Conservation (phyloP, 805 yeast species). For the Sporopachydermia lactativora region DNA sequence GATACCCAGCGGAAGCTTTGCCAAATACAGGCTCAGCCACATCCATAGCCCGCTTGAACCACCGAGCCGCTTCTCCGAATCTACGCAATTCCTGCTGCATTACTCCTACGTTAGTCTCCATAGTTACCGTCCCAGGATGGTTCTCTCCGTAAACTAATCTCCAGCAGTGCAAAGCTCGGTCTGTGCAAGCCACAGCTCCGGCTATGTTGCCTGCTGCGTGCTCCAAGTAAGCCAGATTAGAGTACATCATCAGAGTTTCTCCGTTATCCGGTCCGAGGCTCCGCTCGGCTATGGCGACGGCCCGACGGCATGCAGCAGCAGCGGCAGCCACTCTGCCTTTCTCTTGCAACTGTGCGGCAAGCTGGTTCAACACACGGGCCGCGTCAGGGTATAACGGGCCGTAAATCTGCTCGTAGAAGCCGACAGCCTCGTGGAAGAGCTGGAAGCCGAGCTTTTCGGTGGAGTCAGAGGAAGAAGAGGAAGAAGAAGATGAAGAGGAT, state of each 20-base stretch:
- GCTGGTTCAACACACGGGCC: constrained; percentile 48
- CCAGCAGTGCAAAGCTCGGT: constrained; percentile 48
- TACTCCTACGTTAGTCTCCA: constrained; percentile 45
- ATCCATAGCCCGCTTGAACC: constrained; percentile 39
- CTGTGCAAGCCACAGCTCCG: constrained; percentile 48
- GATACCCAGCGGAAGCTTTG: constrained; percentile 44
- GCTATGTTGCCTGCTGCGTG: constrained; percentile 39
- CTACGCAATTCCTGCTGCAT: constrained; percentile 41
- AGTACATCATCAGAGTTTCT: constrained; percentile 56
- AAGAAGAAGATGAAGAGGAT: neutral
- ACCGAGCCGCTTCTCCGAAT: constrained; percentile 30
- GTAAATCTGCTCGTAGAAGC: constrained; percentile 69
- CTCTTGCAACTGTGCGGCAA: constrained; percentile 57
- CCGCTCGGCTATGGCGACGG: constrained; percentile 68
- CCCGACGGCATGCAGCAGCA: constrained; percentile 46
- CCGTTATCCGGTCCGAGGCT: constrained; percentile 66
- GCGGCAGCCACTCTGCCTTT: constrained; percentile 45
- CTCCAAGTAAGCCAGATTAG: constrained; percentile 67
- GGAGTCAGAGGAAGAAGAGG: neutral
- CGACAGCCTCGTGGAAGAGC: constrained; percentile 53
- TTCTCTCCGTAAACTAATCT: constrained; percentile 37
- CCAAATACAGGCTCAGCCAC: constrained; percentile 42
- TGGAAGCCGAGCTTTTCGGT: constrained; percentile 33
- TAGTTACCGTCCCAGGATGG: constrained; percentile 60
- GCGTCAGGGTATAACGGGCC: constrained; percentile 73